Conservation (phyloP, 2,329 filamentous ascomycete genomes). For the Penicillium crustosum region DNA sequence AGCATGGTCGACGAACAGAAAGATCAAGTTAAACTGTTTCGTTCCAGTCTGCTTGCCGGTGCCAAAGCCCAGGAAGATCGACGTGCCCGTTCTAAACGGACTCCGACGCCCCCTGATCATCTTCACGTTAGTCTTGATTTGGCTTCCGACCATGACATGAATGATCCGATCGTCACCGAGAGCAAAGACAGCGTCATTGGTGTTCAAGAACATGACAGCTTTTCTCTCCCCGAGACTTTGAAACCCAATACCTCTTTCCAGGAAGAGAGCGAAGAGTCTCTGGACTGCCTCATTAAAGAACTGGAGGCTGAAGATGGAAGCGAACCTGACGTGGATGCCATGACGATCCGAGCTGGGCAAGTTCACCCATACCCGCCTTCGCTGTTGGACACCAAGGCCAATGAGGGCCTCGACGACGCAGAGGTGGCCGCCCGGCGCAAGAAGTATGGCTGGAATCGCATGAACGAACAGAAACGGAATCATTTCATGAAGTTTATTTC, state of each 20-base stretch:
- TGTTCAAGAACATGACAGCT: neutral
- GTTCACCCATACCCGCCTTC: slow-evolving; percentile 67
- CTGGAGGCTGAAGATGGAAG: slow-evolving; percentile 79
- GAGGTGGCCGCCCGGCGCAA: slow-evolving; percentile 65
- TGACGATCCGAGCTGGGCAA: slow-evolving; percentile 54
- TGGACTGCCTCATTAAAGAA: slow-evolving; percentile 83
- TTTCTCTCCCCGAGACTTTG: neutral
- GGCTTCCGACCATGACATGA: neutral
- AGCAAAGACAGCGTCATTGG: neutral
- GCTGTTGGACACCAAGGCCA: slow-evolving; percentile 73
- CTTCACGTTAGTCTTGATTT: neutral
- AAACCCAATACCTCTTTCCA: neutral
- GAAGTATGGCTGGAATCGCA: slow-evolving; percentile 81
- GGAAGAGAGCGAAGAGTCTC: slow-evolving; percentile 64
- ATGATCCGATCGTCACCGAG: neutral
- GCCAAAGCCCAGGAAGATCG: neutral
- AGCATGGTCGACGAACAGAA: neutral
- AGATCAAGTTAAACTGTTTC: neutral
- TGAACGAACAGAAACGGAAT: slow-evolving; percentile 90
- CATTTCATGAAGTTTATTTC: slow-evolving; percentile 75
- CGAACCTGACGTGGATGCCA: slow-evolving; percentile 61
- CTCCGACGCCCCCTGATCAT: neutral
- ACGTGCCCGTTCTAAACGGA: neutral
- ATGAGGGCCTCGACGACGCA: slow-evolving; percentile 67
- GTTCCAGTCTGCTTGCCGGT: slow-evolving; percentile 1